Evolutionary conservation across 805 yeast species (phyloP), one percentile per base, ranked within the genome.

Genomic region (Saturnispora dispora): DNA sequence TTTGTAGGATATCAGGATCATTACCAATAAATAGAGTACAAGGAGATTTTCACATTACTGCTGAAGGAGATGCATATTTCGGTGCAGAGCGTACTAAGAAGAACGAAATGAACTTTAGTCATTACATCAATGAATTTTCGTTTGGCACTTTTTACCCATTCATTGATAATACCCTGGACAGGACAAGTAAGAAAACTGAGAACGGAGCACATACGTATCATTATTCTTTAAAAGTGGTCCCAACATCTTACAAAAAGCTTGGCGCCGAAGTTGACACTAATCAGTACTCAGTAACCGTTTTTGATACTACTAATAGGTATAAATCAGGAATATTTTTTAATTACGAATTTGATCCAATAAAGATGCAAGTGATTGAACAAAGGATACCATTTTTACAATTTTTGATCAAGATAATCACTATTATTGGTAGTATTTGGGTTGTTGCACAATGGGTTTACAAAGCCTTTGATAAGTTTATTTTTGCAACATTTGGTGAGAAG

Each of bases 101-200:
- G 7, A 79, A 79, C 39, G 68, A 74, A 22, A 68, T 87, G 53
- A 86, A 91, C 62, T 85, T 91, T 63, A 77, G 96, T 1, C 99
- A 93, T 67, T 79, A 80, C 5, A 83, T 93, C 53, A 78, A 79
- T 53, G 98, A 91, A 65, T 79, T 89, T 55, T 88, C 97, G 10
- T 91, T 83, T 68, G 99, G 99, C 13, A 87, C 81, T 36, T 89
- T 85, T 66, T 89, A 81, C 62, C 97, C 99, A 3, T 84, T 78
- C 58, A 74, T 90, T 55, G 76, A 83, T 58, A 91, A 91, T 62
- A 95, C 96, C n/a, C 74, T 93, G 56, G 98, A 93, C 65, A 74
- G 73, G 45, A 83, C 91, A 0, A 84, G 80, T 0, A 78, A 82
- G 57, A 63, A 67, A 17, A 75, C 88, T 2, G 70, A 71, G 0